Conservation (phyloP, 1,284 basidiomycete genomes). For the Tilletia setariae region DNA sequence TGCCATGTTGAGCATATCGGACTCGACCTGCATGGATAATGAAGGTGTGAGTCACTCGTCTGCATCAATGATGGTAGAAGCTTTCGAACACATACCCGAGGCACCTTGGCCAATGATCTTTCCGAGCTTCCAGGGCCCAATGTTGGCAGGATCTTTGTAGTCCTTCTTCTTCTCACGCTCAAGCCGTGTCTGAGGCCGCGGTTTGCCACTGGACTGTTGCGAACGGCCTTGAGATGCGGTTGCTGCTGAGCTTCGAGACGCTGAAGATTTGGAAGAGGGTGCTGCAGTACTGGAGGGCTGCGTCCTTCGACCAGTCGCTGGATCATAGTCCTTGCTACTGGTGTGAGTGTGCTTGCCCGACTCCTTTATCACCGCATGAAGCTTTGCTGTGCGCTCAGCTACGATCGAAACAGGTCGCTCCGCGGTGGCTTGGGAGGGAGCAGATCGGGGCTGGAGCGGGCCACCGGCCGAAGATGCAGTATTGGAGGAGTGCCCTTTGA, state of each 20-base stretch:
- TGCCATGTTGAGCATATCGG: constrained; percentile 80
- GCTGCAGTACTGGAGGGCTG: neutral
- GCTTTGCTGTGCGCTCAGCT: constrained; percentile 10
- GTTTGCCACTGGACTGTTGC: neutral
- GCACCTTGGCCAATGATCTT: constrained; percentile 87
- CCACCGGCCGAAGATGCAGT: neutral
- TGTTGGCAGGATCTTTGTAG: constrained; percentile 58
- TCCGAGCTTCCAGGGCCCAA: constrained; percentile 90
- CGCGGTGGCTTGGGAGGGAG: neutral
- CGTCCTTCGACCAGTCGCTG: neutral
- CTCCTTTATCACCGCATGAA: constrained; percentile 11
- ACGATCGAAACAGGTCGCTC: constrained; percentile 3
- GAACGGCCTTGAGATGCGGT: neutral
- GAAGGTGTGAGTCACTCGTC: neutral
- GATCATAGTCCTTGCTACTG: constrained; percentile 15
- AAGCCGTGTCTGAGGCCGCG: constrained; percentile 39
- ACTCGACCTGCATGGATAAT: constrained; percentile 68
- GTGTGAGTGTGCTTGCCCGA: constrained; percentile 8
- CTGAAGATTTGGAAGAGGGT: neutral
- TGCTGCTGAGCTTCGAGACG: neutral
- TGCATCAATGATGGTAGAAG: neutral
- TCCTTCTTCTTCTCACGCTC: constrained; percentile 56
- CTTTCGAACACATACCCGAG: constrained; percentile 60
- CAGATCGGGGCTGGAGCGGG: constrained; percentile 6
- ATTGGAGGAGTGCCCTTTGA: constrained; percentile 1